These are phyloP conservation scores for Claviceps sp. DNA, from an alignment of 2,329 filamentous ascomycete species.

Conservation along the genomic window DNA sequence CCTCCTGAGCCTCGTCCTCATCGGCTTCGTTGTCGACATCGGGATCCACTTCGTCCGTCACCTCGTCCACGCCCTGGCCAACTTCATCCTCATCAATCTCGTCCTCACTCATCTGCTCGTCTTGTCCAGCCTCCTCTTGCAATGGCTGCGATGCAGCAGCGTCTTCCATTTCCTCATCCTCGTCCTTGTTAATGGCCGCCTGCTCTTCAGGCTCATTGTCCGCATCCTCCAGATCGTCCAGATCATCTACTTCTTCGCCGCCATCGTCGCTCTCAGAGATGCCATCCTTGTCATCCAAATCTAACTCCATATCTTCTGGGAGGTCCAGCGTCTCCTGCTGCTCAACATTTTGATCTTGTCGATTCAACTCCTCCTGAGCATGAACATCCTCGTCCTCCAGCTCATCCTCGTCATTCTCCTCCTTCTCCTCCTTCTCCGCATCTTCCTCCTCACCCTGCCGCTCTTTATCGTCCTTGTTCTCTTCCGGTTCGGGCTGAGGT, in stretches of 20 bases:
- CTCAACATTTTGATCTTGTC: constrained; percentile 61
- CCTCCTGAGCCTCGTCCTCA: constrained; percentile 10
- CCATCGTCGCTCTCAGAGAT: constrained; percentile 36
- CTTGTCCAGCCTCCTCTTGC: constrained; percentile 30
- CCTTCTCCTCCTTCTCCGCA: constrained; percentile 15
- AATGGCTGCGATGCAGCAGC: constrained; percentile 23
- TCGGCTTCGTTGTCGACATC: constrained; percentile 15
- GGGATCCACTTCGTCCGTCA: constrained; percentile 29
- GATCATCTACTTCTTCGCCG: constrained; percentile 40
- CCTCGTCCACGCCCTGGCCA: constrained; percentile 32
- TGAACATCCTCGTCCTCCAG: constrained; percentile 45
- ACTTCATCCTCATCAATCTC: constrained; percentile 38
- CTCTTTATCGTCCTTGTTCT: constrained; percentile 22
- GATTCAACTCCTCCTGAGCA: constrained; percentile 42
- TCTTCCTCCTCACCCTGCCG: constrained; percentile 23
- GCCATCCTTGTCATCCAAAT: constrained; percentile 56
- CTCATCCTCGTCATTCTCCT: constrained; percentile 40
- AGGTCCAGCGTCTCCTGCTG: constrained; percentile 73
- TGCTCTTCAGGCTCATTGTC: constrained; percentile 23
- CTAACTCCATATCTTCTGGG: constrained; percentile 78
- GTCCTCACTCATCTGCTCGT: constrained; percentile 25
- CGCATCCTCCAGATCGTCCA: constrained; percentile 40
- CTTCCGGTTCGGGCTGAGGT: constrained; percentile 35
- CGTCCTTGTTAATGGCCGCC: constrained; percentile 17
- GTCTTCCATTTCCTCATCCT: constrained; percentile 23